Conservation (phyloP, 148 eudicot species). For the Silene conica region DNA sequence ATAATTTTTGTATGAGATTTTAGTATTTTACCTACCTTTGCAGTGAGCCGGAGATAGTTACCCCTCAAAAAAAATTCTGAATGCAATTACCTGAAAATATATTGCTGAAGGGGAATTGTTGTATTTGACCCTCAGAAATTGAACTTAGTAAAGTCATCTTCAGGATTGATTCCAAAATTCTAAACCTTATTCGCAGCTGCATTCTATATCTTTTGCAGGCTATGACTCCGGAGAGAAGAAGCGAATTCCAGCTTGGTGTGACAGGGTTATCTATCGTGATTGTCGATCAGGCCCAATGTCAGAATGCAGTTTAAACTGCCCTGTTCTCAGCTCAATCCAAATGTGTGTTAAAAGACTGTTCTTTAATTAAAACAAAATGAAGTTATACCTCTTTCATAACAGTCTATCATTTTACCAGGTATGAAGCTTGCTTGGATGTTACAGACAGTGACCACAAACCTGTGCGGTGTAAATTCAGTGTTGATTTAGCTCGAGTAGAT, state of each 20-base stretch:
- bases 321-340: slow-evolving; percentile 57
- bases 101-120: too few relatives aligned
- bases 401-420: slow-evolving; percentile 36
- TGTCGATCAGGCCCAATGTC: slow-evolving; percentile 49
- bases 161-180: not conserved
- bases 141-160: not conserved
- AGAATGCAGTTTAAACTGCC: slow-evolving; percentile 81
- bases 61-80: not conserved
- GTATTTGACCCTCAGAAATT: too few relatives aligned
- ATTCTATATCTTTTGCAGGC: slow-evolving; percentile 38
- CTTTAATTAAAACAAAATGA: not conserved
- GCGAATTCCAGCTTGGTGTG: slow-evolving; percentile 99
- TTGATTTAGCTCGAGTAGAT: slow-evolving; percentile 75
- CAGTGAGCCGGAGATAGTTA: not conserved
- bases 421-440: slow-evolving; percentile 95
- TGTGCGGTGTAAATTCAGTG: slow-evolving; percentile 75
- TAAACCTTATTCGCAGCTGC: not conserved
- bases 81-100: not conserved
- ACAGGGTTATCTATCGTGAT: slow-evolving; percentile 84
- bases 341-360: slow-evolving; percentile 42
- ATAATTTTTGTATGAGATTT: too few relatives aligned
- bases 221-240: slow-evolving; percentile 99
- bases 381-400: not conserved
- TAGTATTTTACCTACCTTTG: not conserved
- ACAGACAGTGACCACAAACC: slow-evolving; percentile 97